Base-by-base conservation (phyloP, 306 rosid species). In the Fragaria iinumae region DNA sequence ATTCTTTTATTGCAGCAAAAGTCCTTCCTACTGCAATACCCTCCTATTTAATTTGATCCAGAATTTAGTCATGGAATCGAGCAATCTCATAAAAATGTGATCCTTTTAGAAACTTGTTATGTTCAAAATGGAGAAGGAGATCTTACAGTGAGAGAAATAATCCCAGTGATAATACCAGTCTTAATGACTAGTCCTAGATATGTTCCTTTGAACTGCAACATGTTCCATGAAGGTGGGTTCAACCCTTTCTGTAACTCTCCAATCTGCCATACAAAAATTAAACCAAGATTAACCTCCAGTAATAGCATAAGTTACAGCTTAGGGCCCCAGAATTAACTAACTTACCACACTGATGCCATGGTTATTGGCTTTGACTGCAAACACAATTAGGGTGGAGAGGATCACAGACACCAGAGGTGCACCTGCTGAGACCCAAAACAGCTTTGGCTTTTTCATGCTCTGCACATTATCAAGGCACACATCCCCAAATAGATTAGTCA, bases 11-110 rank as follows among this genome's bases (percentile, higher is more conserved):
- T 38, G 91, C 86, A 48, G 98, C 98, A 88, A 95, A 95, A 21
- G 98, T 95, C 57, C 98, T 90, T 83, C 98, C 98, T 5, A 95
- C 98, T 32, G 98, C 98, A 78, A 95, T 95, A 23, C 98, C 98
- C 87, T 95, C 98, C 98, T 95, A 85, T 87, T 80, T 76, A 11
- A 45, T 56, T 62, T 48, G 38, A 34, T 75, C 32, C 25, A 82
- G 13, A 48, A 11, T 17, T 56, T 29, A 48, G 57, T 71, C 55
- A 69, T 11, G 36, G 67, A 48, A 14, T 12, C 52, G 5, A 13
- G 52, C 52, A 48, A 4, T 16, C 18, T 14, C 55, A 4, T 56
- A 47, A 27, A 53, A 53, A 36, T n/a, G 16, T 48, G 43, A 65
- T 16, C 10, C 1, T 13, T 69, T 45, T 27, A 27, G 2, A 78